phyloP scores from a whole-genome alignment of 176 grass and related monocot species.

The Carex pumila region DNA sequence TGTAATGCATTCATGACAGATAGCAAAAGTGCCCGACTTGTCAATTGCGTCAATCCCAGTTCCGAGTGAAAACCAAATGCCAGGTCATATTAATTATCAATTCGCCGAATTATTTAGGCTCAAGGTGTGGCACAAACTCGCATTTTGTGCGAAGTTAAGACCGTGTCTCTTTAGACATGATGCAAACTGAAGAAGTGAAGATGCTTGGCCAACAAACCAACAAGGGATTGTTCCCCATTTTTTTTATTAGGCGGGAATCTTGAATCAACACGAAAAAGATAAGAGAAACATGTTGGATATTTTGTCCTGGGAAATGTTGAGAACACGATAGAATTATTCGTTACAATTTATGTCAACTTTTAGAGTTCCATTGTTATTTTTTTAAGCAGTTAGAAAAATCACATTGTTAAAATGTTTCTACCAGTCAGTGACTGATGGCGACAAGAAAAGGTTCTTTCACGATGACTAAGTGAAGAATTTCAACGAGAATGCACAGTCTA shows the following conservation, averaged over 20 bases:
- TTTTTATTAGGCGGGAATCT: background rate
- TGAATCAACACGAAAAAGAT: background rate
- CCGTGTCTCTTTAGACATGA: no score
- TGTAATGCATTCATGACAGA: no score
- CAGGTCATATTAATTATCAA: no score
- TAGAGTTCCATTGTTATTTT: background rate
- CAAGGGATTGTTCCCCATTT: background rate
- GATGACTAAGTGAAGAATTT: background rate
- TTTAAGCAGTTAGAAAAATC: background rate
- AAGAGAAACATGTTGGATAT: background rate
- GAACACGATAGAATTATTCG: background rate
- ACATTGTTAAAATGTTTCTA: background rate
- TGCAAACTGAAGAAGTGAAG: no score
- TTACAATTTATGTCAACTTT: background rate
- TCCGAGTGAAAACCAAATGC: no score
- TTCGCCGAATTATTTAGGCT: no score
- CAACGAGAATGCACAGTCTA: background rate
- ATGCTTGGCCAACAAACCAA: no score
- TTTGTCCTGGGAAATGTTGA: background rate
- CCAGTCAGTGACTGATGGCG: background rate
- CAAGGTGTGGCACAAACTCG: no score
- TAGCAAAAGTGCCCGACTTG: no score
- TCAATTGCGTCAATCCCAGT: no score
- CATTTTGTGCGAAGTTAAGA: no score
- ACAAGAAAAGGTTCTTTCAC: constrained; percentile 2